phyloP scores from a whole-genome alignment of 805 yeast species.

The Candida alai region DNA sequence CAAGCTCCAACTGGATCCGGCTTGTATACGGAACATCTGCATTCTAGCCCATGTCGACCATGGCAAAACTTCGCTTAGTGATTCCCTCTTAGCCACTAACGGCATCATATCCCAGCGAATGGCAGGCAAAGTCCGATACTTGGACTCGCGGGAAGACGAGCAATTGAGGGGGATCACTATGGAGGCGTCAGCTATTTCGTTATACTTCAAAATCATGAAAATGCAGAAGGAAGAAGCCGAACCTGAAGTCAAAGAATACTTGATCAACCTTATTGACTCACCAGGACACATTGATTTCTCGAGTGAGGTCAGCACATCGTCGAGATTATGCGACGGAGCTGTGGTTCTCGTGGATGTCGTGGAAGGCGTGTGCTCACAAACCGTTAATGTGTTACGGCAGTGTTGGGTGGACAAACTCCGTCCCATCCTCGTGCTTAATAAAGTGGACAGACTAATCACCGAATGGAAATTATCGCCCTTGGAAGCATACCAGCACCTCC shows the following conservation, averaged over 20 bases:
- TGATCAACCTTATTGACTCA: slow-evolving; percentile 90
- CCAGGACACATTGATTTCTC: slow-evolving; percentile 99
- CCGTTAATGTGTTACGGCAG: slow-evolving; percentile 90
- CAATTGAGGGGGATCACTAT: slow-evolving; percentile 95
- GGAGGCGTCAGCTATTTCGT: slow-evolving; percentile 94
- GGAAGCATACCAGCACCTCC: slow-evolving; percentile 82
- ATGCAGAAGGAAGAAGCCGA: slow-evolving; percentile 29
- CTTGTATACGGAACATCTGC: slow-evolving; percentile 81
- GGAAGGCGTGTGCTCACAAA: slow-evolving; percentile 98
- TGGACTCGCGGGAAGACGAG: slow-evolving; percentile 94
- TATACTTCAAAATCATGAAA: slow-evolving; percentile 73
- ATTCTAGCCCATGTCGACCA: slow-evolving; percentile 98
- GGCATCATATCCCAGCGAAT: slow-evolving; percentile 92
- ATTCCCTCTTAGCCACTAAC: slow-evolving; percentile 87
- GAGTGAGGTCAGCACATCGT: slow-evolving; percentile 93
- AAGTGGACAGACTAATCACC: slow-evolving; percentile 78
- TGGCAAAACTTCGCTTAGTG: slow-evolving; percentile 94
- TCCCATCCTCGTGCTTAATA: slow-evolving; percentile 85
- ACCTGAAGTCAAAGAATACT: slow-evolving; percentile 60
- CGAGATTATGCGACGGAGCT: slow-evolving; percentile 95
- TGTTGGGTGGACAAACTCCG: slow-evolving; percentile 91
- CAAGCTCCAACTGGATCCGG: slow-evolving; percentile 64
- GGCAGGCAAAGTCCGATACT: slow-evolving; percentile 91
- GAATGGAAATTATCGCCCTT: slow-evolving; percentile 79
- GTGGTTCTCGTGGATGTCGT: slow-evolving; percentile 93